These are phyloP conservation scores for Calcarisporium arbuscula DNA, from an alignment of 2,329 filamentous ascomycete species.

Conservation along the genomic window DNA sequence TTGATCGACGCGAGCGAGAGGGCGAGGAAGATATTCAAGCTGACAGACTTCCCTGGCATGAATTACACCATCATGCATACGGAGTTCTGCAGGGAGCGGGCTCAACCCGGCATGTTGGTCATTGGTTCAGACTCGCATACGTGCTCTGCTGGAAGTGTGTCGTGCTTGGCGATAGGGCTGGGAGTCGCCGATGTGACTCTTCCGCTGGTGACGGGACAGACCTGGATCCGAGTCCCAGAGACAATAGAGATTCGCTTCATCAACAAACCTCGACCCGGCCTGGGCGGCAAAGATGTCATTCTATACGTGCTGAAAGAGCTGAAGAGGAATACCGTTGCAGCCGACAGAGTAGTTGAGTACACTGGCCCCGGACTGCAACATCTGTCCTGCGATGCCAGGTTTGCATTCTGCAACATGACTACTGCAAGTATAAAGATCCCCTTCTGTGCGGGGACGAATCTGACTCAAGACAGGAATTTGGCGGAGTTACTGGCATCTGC, in stretches of 20 bases:
- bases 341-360: slow-evolving; percentile 38
- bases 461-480: slow-evolving; percentile 24
- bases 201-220: slow-evolving; percentile 37
- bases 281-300: slow-evolving; percentile 40
- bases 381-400: slow-evolving; percentile 35
- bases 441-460: neutral
- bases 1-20: slow-evolving; percentile 30
- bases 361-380: slow-evolving; percentile 31
- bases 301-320: slow-evolving; percentile 35
- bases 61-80: slow-evolving; percentile 38
- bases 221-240: slow-evolving; percentile 40
- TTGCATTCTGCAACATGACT: slow-evolving; percentile 41
- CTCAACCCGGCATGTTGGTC: slow-evolving; percentile 36
- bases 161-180: slow-evolving; percentile 36
- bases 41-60: slow-evolving; percentile 20
- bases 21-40: slow-evolving; percentile 6
- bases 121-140: slow-evolving; percentile 41
- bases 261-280: slow-evolving; percentile 25
- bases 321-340: slow-evolving; percentile 39
- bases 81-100: slow-evolving; percentile 36
- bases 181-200: slow-evolving; percentile 39
- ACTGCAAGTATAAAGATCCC: slow-evolving; percentile 15
- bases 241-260: slow-evolving; percentile 32
- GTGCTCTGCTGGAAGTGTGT: slow-evolving; percentile 35
- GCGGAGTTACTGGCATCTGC: slow-evolving; percentile 32